phyloP scores from a whole-genome alignment of 2,329 filamentous ascomycete species.

The Fusarium virguliforme region DNA sequence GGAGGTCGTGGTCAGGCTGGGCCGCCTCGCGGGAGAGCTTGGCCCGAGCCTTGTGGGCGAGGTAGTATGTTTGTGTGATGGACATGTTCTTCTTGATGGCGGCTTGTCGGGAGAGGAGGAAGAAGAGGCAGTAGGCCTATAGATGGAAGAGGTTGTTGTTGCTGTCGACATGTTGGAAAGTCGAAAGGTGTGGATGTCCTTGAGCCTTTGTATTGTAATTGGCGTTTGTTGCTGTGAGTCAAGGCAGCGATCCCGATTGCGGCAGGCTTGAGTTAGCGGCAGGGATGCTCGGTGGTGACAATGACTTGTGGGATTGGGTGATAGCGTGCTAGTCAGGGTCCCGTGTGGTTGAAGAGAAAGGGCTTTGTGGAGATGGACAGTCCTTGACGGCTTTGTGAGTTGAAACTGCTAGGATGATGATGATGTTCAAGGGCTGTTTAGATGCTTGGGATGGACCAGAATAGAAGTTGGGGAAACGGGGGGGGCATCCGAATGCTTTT shows the following conservation, averaged over 20 bases:
- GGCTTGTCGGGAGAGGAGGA: conserved; percentile 51
- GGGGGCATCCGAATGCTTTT: conserved; percentile 51
- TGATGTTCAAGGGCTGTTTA: conserved; percentile 18
- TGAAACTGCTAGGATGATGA: conserved; percentile 34
- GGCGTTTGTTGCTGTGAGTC: conserved; percentile 48
- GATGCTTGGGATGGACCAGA: conserved; percentile 27
- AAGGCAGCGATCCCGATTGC: conserved; percentile 53
- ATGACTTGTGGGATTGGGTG: conserved; percentile 52
- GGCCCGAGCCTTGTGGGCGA: conserved; percentile 94
- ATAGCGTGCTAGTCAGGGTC: conserved; percentile 44
- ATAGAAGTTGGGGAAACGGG: conserved; percentile 38
- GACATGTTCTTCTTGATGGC: conserved; percentile 88
- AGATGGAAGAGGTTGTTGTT: conserved; percentile 43
- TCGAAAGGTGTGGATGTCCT: conserved; percentile 39
- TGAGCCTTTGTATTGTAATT: conserved; percentile 46
- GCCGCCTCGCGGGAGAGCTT: conserved; percentile 96
- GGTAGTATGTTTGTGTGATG: conserved; percentile 98
- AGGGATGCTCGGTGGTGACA: conserved; percentile 54
- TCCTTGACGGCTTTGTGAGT: conserved; percentile 35
- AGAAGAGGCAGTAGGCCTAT: conserved; percentile 50
- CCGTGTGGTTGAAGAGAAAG: conserved; percentile 25
- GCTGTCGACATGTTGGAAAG: conserved; percentile 54
- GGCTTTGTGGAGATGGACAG: conserved; percentile 33
- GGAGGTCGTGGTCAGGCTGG: conserved; percentile 92
- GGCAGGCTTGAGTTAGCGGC: conserved; percentile 50